A percentile compares a stretch with the other conserved stretches of the same genome.
phyloP scores from a whole-genome alignment of 441 rosid species.

The Aquilaria agallochum region DNA sequence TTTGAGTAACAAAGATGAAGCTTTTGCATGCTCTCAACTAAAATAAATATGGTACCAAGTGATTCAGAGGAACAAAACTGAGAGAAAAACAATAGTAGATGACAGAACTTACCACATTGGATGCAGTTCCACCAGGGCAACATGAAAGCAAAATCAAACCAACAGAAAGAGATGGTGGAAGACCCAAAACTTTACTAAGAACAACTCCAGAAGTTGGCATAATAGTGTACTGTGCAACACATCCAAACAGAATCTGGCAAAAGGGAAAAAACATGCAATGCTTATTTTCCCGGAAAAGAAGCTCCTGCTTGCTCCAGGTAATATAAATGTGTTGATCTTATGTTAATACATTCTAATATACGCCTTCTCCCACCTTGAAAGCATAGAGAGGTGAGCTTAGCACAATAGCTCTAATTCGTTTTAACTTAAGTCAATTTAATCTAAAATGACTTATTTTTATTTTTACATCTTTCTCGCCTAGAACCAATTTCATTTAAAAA shows the following conservation, averaged over 20 bases:
- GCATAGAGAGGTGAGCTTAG: too few species aligned
- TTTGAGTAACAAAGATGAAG: background rate
- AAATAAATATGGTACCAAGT: background rate
- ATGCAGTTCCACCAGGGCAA: constrained; percentile 75
- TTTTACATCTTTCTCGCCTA: too few species aligned
- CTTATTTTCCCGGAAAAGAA: background rate
- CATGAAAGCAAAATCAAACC: constrained; percentile 59
- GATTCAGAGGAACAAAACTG: background rate
- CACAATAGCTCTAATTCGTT: too few species aligned
- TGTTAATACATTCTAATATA: too few species aligned
- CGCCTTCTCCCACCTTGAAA: background rate
- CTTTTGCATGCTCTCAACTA: background rate
- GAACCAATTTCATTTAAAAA: too few species aligned
- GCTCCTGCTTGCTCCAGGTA: background rate
- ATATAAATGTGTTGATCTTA: too few species aligned
- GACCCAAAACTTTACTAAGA: constrained; percentile 47
- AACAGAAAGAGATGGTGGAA: constrained; percentile 56
- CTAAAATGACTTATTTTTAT: too few species aligned
- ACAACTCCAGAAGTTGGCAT: constrained; percentile 51
- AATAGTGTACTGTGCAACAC: constrained; percentile 52
- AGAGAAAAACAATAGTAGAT: constrained; percentile 3
- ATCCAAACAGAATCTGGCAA: constrained; percentile 62
- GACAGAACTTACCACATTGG: constrained; percentile 53
- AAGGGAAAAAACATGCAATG: constrained; percentile 4
- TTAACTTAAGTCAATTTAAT: too few species aligned